phyloP scores from a whole-genome alignment of 306 rosid genomes.

The Vicia sativa region DNA sequence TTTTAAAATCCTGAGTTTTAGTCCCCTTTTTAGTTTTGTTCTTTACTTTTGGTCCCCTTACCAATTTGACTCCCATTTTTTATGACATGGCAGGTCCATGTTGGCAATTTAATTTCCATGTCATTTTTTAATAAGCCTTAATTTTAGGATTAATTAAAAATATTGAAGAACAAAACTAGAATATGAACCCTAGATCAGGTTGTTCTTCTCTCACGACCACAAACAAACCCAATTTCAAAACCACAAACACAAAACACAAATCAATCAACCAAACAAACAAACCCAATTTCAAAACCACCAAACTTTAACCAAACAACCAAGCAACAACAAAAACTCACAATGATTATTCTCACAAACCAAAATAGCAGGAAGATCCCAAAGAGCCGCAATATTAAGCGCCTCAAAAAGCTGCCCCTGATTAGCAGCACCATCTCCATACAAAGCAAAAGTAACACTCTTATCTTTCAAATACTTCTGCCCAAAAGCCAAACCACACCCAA shows the following conservation, averaged over 20 bases:
- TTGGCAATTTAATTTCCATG: no score
- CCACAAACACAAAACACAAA: slow-evolving; percentile 28
- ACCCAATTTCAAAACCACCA: not conserved
- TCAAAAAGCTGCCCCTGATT: slow-evolving; percentile 94
- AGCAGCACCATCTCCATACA: slow-evolving; percentile 95
- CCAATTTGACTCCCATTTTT: no score
- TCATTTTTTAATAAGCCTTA: no score
- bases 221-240: no score
- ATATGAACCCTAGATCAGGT: no score
- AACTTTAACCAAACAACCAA: slow-evolving; percentile 11
- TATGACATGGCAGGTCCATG: no score
- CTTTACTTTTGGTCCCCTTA: no score
- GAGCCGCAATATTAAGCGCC: slow-evolving; percentile 89
- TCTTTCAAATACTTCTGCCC: slow-evolving; percentile 83
- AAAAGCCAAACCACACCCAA: slow-evolving; percentile 90
- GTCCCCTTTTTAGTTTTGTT: no score
- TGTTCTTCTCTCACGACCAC: no score
- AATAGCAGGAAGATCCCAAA: slow-evolving; percentile 92
- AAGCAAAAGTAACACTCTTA: slow-evolving; percentile 69
- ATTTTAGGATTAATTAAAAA: no score
- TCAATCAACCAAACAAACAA: not conserved
- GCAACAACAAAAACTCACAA: slow-evolving; percentile 60
- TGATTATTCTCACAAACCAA: slow-evolving; percentile 98
- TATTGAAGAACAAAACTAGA: no score
- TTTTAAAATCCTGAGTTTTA: no score